These are phyloP conservation scores for Uronychia binucleata DNA, from an alignment of 73 alveolate genomes.

Conservation along the genomic window DNA sequence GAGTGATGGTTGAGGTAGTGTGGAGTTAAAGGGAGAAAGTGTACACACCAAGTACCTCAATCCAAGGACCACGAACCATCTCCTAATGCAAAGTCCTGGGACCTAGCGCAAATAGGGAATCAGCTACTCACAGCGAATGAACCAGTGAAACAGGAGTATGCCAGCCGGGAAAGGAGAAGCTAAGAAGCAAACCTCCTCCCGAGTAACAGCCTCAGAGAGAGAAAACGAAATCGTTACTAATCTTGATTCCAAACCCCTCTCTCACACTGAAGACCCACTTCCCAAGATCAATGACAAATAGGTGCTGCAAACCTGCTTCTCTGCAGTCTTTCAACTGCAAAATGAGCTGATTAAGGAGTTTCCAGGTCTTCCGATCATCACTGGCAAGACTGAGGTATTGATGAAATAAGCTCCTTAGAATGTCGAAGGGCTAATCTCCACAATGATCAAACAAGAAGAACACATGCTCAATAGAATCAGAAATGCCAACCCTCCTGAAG, in stretches of 20 bases:
- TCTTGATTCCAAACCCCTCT: too few species aligned
- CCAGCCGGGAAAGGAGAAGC: not conserved
- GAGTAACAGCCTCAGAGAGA: too few species aligned
- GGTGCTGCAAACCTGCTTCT: too few species aligned
- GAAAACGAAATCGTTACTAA: too few species aligned
- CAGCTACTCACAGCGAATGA: not conserved
- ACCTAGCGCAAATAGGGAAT: not conserved
- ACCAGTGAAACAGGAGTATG: not conserved
- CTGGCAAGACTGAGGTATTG: not conserved
- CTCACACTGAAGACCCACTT: too few species aligned
- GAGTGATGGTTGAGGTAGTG: too few species aligned
- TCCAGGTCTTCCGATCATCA: not conserved
- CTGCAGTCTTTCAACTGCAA: too few species aligned
- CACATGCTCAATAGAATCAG: not conserved
- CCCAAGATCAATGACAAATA: too few species aligned
- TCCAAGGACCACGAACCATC: not conserved
- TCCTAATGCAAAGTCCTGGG: not conserved
- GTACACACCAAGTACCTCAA: not conserved
- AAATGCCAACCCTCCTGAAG: not conserved
- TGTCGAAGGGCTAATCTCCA: not conserved
- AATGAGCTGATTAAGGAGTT: too few species aligned
- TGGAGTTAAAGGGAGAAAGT: slow-evolving; percentile 1
- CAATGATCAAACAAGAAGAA: not conserved
- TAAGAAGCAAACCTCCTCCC: too few species aligned
- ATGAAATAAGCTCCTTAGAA: not conserved